Conservation (phyloP, 2,329 filamentous ascomycete species). For the Paecilomyces niveus region DNA sequence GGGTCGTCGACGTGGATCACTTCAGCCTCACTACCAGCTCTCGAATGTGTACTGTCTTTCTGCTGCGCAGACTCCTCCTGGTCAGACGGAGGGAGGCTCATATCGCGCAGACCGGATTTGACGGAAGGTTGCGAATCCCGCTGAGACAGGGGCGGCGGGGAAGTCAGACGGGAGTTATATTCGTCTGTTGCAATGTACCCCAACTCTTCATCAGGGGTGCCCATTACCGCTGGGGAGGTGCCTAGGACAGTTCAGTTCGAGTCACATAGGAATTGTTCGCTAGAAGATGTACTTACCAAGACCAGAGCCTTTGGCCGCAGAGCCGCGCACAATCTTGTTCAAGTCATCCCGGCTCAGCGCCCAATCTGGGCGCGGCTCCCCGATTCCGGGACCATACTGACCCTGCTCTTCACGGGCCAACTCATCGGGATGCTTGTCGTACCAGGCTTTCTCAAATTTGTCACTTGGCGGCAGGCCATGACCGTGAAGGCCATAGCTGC, state of each 20-base stretch:
- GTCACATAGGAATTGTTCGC: not conserved
- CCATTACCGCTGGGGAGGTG: constrained; percentile 53
- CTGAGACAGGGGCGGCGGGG: constrained; percentile 47
- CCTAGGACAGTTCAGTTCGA: constrained; percentile 39
- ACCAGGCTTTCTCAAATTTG: constrained; percentile 86
- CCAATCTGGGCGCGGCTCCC: constrained; percentile 59
- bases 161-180: constrained; percentile 67
- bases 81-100: constrained; percentile 40
- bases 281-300: constrained; percentile 40
- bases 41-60: constrained; percentile 9
- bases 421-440: constrained; percentile 81
- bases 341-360: constrained; percentile 84
- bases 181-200: constrained; percentile 83
- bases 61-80: constrained; percentile 43
- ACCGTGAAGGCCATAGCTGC: constrained; percentile 87
- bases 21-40: constrained; percentile 11
- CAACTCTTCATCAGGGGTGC: constrained; percentile 84
- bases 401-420: constrained; percentile 66
- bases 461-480: constrained; percentile 71
- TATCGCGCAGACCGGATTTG: constrained; percentile 47
- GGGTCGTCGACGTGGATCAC: constrained; percentile 75
- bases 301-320: constrained; percentile 45
- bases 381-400: constrained; percentile 53
- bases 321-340: constrained; percentile 79
- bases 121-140: constrained; percentile 37